A percentile compares a stretch with the other conserved stretches of the same genome.
phyloP scores from a whole-genome alignment of 78 protist species.

The Dictyostelium discoideum region dicty_2.7 NC_007088.5:7281501-7282000 shows the following conservation, averaged over 20 bases:
- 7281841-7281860: not conserved
- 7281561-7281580: too few species aligned
- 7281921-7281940: not conserved
- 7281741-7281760: not conserved
- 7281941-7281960: not conserved
- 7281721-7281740: not conserved
- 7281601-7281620: too few species aligned
- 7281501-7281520: too few species aligned
- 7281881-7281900: not conserved
- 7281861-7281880: slow-evolving; percentile 5
- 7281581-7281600: too few species aligned
- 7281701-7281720: not conserved
- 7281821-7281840: not conserved
- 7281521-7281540: too few species aligned
- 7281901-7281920: not conserved
- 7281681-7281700: not conserved
- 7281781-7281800: not conserved
- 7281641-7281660: not conserved
- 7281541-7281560: too few species aligned
- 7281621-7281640: too few species aligned
- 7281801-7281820: not conserved
- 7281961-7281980: not conserved
- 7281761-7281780: not conserved
- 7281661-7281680: not conserved
- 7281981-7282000: slow-evolving; percentile 46